Evolutionary conservation across 805 yeast species (phyloP).

Genomic region (Starmera dryadoides): DNA sequence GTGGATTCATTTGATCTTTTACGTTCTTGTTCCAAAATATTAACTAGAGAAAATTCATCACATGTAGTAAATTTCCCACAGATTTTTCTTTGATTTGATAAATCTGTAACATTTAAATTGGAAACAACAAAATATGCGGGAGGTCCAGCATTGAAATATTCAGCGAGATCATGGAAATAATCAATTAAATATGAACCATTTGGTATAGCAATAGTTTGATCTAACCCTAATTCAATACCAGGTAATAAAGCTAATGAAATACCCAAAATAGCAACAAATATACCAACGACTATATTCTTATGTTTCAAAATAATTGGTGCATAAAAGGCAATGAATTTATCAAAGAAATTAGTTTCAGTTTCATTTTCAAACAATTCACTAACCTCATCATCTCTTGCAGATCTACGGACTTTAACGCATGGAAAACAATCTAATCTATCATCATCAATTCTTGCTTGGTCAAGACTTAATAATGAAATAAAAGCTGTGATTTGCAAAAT

Average conservation of each 20-base stretch:
- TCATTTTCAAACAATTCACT: constrained; percentile 20
- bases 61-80: constrained; percentile 90
- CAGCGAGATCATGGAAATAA: constrained; percentile 72
- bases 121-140: constrained; percentile 84
- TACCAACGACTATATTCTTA: constrained; percentile 38
- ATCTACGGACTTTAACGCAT: constrained; percentile 30
- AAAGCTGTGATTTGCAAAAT: constrained; percentile 76
- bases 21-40: constrained; percentile 79
- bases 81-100: constrained; percentile 59
- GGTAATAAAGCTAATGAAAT: constrained; percentile 68
- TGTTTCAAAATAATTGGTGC: constrained; percentile 52
- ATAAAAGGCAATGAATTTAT: constrained; percentile 32
- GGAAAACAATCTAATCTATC: constrained; percentile 58
- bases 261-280: constrained; percentile 60
- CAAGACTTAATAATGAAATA: constrained; percentile 62
- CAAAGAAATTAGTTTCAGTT: constrained; percentile 26
- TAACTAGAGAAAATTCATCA: constrained; percentile 68
- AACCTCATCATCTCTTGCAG: constrained; percentile 14
- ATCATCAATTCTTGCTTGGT: constrained; percentile 53
- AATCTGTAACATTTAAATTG: constrained; percentile 52
- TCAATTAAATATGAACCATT: constrained; percentile 70
- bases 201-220: constrained; percentile 86
- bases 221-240: constrained; percentile 67
- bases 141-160: constrained; percentile 79
- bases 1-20: constrained; percentile 57